phyloP scores from a whole-genome alignment of 2,329 filamentous ascomycete species.

The Aspergillus carbonarius region DNA sequence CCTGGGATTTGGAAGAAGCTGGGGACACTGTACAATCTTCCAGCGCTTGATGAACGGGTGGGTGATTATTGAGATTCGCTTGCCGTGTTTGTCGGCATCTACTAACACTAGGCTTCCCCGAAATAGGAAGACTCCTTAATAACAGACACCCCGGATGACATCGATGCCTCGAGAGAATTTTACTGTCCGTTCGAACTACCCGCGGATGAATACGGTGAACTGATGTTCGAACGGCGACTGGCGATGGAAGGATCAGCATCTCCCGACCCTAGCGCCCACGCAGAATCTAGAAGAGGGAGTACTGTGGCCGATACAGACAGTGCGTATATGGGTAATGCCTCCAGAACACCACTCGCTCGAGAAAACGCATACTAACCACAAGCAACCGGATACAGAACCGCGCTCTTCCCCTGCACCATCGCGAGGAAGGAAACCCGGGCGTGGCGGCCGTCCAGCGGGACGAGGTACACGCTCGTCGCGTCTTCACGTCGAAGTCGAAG shows the following conservation, averaged over 20 bases:
- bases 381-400: constrained; percentile 31
- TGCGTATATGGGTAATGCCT: constrained; percentile 22
- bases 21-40: constrained; percentile 76
- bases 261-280: constrained; percentile 36
- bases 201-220: constrained; percentile 46
- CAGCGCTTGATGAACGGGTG: constrained; percentile 81
- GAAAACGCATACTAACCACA: background rate
- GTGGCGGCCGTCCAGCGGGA: constrained; percentile 33
- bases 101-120: constrained; percentile 19
- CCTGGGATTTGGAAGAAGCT: constrained; percentile 92
- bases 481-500: constrained; percentile 41
- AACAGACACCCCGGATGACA: constrained; percentile 58
- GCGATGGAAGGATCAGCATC: constrained; percentile 46
- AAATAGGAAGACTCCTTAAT: constrained; percentile 54
- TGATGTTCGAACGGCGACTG: constrained; percentile 50
- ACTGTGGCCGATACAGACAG: constrained; percentile 51
- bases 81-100: background rate
- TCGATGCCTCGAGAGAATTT: constrained; percentile 49
- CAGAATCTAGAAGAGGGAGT: constrained; percentile 43
- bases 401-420: constrained; percentile 45
- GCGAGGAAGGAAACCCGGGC: constrained; percentile 38
- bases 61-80: constrained; percentile 36
- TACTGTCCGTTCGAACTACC: constrained; percentile 69
- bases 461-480: constrained; percentile 40
- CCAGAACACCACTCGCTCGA: too few relatives aligned